phyloP scores from a whole-genome alignment of 208 protist species.

The Strigomonas culicis region DNA sequence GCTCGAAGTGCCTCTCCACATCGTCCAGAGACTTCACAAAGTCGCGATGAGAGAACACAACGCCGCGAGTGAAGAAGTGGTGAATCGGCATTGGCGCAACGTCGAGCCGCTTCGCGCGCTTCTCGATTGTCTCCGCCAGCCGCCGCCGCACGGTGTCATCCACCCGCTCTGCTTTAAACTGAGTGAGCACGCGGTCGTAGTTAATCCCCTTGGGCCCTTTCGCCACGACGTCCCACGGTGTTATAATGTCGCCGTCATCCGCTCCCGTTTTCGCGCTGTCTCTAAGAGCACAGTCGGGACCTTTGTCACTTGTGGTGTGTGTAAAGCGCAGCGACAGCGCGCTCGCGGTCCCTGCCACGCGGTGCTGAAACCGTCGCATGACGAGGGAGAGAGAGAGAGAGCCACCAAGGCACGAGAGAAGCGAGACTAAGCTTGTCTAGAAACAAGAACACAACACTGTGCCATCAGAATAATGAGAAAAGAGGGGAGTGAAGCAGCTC shows the following conservation, averaged over 20 bases:
- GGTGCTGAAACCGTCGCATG: background rate
- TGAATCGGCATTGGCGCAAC: slow-evolving; percentile 47
- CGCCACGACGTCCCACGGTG: slow-evolving; percentile 75
- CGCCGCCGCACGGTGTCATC: slow-evolving; percentile 32
- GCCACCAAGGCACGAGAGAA: too few species aligned
- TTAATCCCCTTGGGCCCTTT: slow-evolving; percentile 72
- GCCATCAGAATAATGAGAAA: too few species aligned
- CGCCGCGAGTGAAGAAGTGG: slow-evolving; percentile 90
- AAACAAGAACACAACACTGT: too few species aligned
- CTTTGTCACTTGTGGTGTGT: background rate
- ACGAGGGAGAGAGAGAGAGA: too few species aligned
- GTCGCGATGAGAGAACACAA: slow-evolving; percentile 98
- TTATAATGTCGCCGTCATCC: slow-evolving; percentile 49
- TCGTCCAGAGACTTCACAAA: slow-evolving; percentile 91
- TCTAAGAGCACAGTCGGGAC: background rate
- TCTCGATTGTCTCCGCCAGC: slow-evolving; percentile 29
- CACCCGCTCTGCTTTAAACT: slow-evolving; percentile 72
- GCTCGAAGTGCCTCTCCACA: slow-evolving; percentile 58
- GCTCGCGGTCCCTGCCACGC: background rate
- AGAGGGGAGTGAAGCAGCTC: too few species aligned
- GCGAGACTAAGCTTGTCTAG: too few species aligned
- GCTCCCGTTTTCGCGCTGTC: background rate
- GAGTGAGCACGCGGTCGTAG: slow-evolving; percentile 78
- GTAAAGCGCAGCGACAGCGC: background rate
- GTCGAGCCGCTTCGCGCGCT: slow-evolving; percentile 8